These are phyloP conservation scores for Fraxinus baroniana DNA, from an alignment of 305 asterid genomes.

Conservation along the genomic window DNA sequence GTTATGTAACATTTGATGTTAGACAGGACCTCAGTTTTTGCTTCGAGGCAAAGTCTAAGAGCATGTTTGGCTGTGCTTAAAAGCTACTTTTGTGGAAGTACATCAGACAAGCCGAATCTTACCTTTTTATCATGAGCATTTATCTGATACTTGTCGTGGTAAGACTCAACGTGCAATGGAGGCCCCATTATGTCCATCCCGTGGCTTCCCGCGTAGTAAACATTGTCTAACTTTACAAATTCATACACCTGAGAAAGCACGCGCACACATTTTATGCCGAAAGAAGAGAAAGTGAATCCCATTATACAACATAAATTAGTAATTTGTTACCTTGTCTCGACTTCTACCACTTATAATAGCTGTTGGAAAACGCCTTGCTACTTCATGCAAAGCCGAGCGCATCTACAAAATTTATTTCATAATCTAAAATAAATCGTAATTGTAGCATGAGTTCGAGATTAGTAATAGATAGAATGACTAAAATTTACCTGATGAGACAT, in stretches of 20 bases:
- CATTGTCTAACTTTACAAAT: conserved; percentile 70
- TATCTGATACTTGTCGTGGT: conserved; percentile 45
- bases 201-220: conserved; percentile 91
- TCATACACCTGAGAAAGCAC: conserved; percentile 48
- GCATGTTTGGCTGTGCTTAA: no score
- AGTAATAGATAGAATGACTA: neutral
- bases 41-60: neutral
- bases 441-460: neutral
- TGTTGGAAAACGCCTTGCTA: conserved; percentile 71
- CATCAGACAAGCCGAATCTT: neutral
- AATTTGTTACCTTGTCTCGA: conserved; percentile 59
- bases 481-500: conserved; percentile 67
- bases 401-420: conserved; percentile 41
- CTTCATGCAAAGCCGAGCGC: conserved; percentile 64
- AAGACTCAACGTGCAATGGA: conserved; percentile 30
- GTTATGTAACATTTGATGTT: no score
- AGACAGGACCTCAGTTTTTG: no score
- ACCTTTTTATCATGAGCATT: conserved; percentile 47
- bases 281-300: neutral
- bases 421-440: neutral
- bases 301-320: neutral
- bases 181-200: conserved; percentile 97
- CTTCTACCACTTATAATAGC: conserved; percentile 86
- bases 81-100: neutral
- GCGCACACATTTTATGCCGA: neutral